Evolutionary conservation across 192 early-diverging fungal genomes (phyloP).

Genomic region (Backusella sp.): DNA sequence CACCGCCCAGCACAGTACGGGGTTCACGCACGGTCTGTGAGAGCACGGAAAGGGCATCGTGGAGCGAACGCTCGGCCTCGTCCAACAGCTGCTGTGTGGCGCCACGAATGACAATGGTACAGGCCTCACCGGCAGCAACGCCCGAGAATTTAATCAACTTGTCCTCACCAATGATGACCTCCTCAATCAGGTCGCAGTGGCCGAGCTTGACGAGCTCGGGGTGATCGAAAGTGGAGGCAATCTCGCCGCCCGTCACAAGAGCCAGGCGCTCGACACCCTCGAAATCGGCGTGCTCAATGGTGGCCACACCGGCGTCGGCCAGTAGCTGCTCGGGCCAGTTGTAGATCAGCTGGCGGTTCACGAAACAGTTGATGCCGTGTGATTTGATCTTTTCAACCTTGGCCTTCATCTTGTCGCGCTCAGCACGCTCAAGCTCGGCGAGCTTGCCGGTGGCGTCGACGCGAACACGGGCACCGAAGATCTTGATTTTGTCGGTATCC

Average conservation of each 20-base stretch:
- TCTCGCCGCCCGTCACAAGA: conserved; percentile 97
- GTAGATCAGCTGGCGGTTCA: conserved; percentile 99
- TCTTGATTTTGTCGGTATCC: conserved; percentile 99
- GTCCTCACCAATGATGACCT: conserved; percentile 99
- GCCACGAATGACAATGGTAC: conserved; percentile 96
- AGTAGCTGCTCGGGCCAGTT: conserved; percentile 99
- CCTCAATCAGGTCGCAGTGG: conserved; percentile 95
- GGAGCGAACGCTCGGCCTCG: conserved; percentile 95
- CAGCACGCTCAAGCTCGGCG: conserved; percentile 97
- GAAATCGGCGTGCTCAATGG: conserved; percentile 99
- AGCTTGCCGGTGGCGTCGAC: conserved; percentile 97
- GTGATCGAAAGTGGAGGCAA: conserved; percentile 97
- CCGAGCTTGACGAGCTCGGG: conserved; percentile 95
- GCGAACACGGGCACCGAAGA: conserved; percentile 96
- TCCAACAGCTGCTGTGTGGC: conserved; percentile 94
- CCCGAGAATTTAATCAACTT: conserved; percentile 96
- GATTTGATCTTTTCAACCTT: conserved; percentile 99
- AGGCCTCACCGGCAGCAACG: conserved; percentile 93
- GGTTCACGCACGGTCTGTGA: conserved; percentile 95
- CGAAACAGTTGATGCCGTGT: conserved; percentile 98
- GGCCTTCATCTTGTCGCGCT: conserved; percentile 96
- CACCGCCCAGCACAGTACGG: conserved; percentile 91
- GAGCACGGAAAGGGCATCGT: conserved; percentile 95
- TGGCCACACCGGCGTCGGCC: conserved; percentile 94
- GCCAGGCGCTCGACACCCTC: conserved; percentile 97